These are phyloP conservation scores for Discostella stelligera DNA, from an alignment of 352 stramenopile genomes.

Conservation along the genomic window DNA sequence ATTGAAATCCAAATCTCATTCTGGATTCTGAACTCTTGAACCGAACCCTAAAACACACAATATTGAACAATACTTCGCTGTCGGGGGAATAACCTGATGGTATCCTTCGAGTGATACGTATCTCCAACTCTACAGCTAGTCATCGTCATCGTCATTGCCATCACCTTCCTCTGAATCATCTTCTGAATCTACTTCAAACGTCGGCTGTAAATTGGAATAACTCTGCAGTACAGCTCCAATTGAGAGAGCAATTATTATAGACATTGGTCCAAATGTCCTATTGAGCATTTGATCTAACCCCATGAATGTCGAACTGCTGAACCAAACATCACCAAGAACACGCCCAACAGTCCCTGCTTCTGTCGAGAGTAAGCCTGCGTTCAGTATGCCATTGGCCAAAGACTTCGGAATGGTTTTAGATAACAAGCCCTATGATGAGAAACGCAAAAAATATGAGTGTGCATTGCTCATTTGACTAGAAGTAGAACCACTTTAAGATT, in stretches of 20 bases:
- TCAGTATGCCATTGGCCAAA: constrained; percentile 91
- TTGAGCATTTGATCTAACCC: constrained; percentile 69
- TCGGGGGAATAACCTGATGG: too few species aligned
- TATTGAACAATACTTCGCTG: too few species aligned
- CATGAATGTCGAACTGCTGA: constrained; percentile 42
- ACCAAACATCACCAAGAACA: constrained; percentile 68
- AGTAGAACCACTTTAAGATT: neutral
- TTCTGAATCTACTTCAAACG: constrained; percentile 23
- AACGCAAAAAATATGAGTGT: neutral
- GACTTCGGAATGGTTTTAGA: constrained; percentile 86
- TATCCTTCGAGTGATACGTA: neutral
- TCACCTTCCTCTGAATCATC: constrained; percentile 45
- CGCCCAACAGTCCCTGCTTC: constrained; percentile 86
- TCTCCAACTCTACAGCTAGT: neutral
- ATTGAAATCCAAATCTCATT: too few species aligned
- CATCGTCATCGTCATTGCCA: neutral
- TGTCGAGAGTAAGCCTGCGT: constrained; percentile 91
- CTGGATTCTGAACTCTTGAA: too few species aligned
- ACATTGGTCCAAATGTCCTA: constrained; percentile 51
- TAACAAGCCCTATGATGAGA: constrained; percentile 18
- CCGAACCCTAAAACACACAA: too few species aligned
- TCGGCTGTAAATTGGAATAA: constrained; percentile 43
- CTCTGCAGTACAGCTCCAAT: constrained; percentile 21
- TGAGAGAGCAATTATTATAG: constrained; percentile 30
- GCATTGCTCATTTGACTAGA: too few species aligned